Percentiles rank a stretch among this genome's conserved stretches.
Evolutionary conservation across 2,329 filamentous ascomycete species (phyloP).

Genomic region (Cordyceps javanica): DNA sequence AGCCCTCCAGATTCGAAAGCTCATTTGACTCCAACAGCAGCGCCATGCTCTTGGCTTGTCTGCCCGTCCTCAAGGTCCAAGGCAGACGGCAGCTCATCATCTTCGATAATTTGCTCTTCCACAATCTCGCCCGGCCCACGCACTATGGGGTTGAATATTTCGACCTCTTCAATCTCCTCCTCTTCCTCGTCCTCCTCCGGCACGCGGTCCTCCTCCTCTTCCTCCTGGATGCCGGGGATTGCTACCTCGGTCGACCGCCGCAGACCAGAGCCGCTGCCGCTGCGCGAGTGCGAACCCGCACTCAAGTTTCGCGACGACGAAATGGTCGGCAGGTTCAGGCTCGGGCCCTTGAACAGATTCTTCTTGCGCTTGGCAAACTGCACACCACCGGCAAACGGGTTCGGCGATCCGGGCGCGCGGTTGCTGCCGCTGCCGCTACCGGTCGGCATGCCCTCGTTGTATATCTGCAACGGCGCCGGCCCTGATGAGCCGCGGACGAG

Average conservation of each 20-base stretch:
- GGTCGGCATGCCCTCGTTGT: constrained; percentile 53
- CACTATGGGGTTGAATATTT: constrained; percentile 49
- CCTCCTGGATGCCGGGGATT: constrained; percentile 48
- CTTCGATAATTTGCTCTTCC: constrained; percentile 42
- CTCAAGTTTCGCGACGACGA: constrained; percentile 25
- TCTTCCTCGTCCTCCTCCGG: constrained; percentile 47
- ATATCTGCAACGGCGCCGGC: constrained; percentile 37
- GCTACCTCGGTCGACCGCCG: constrained; percentile 68
- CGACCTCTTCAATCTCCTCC: constrained; percentile 52
- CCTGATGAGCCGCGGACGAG: constrained; percentile 60
- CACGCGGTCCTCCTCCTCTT: constrained; percentile 44
- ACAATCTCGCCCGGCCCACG: constrained; percentile 37
- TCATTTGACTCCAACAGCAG: neutral
- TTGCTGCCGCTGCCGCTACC: constrained; percentile 16
- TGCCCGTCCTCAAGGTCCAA: constrained; percentile 12
- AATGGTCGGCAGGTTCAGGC: constrained; percentile 42
- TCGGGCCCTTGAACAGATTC: constrained; percentile 76
- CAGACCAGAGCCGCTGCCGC: constrained; percentile 55
- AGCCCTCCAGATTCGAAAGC: neutral
- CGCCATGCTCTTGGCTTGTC: neutral
- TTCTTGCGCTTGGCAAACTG: constrained; percentile 78
- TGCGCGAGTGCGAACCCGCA: constrained; percentile 43
- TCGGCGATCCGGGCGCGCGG: constrained; percentile 47
- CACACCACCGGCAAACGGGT: constrained; percentile 56
- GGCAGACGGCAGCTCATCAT: constrained; percentile 25